A percentile compares a stretch with the other conserved stretches of the same genome.
These are phyloP conservation scores for Globisporangium rhizosaccharum DNA, from an alignment of 352 stramenopile species.

Conservation along the genomic window DNA sequence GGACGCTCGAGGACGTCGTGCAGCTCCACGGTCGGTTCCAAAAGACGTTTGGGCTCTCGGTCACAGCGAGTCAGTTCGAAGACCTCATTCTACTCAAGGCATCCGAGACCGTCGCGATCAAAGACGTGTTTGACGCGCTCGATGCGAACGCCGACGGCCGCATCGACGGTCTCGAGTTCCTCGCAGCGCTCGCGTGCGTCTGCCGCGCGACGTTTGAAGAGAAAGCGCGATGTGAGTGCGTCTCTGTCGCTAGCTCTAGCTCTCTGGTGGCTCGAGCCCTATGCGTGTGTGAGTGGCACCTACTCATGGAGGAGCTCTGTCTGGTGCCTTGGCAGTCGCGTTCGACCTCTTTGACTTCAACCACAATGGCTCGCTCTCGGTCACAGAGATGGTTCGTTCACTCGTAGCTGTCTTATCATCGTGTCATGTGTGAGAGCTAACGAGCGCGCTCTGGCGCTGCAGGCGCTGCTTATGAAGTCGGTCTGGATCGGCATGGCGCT, in stretches of 20 bases:
- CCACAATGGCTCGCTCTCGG: conserved; percentile 62
- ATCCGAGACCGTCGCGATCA: conserved; percentile 47
- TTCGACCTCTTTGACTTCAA: conserved; percentile 85
- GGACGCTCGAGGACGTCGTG: conserved; percentile 61
- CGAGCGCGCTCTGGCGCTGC: neutral
- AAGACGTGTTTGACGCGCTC: conserved; percentile 71
- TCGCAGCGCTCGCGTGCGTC: conserved; percentile 63
- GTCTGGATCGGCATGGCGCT: conserved; percentile 66
- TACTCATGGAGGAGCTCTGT: neutral
- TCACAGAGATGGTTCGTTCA: conserved; percentile 51
- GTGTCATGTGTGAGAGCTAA: neutral
- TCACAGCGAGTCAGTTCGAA: conserved; percentile 76
- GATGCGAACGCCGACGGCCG: conserved; percentile 68
- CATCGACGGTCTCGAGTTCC: conserved; percentile 76
- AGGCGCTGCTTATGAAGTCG: conserved; percentile 80
- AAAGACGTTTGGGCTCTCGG: conserved; percentile 69
- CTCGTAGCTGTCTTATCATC: neutral
- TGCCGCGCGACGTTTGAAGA: conserved; percentile 74
- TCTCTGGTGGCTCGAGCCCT: neutral
- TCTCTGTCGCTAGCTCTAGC: neutral
- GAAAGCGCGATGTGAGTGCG: conserved; percentile 57
- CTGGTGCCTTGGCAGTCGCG: conserved; percentile 27
- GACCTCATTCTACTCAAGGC: conserved; percentile 60
- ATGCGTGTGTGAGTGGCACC: neutral
- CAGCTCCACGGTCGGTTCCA: conserved; percentile 57